Percentiles rank a stretch among this genome's conserved stretches.
phyloP scores from a whole-genome alignment of 2,329 filamentous ascomycete genomes.

The Fusarium brevicatenulatum region DNA sequence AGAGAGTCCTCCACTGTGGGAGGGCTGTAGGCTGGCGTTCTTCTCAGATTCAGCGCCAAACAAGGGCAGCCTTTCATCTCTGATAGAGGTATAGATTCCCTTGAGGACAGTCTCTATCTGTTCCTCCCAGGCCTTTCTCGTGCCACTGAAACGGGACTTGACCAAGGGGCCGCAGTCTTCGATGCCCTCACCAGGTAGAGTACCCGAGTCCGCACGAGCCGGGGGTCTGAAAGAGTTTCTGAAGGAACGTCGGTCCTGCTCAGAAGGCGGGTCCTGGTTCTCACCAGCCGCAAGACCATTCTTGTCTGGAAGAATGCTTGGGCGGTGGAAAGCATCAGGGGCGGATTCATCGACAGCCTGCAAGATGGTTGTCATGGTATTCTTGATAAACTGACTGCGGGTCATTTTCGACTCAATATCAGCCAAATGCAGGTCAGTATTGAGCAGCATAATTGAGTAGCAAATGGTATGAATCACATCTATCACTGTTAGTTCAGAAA shows the following conservation, averaged over 20 bases:
- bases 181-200: conserved; percentile 51
- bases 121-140: conserved; percentile 83
- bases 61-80: conserved; percentile 84
- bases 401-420: conserved; percentile 99
- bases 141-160: conserved; percentile 78
- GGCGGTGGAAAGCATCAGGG: conserved; percentile 71
- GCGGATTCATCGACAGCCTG: conserved; percentile 79
- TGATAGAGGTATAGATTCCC: conserved; percentile 90
- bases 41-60: conserved; percentile 73
- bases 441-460: conserved; percentile 93
- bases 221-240: conserved; percentile 63
- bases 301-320: conserved; percentile 64
- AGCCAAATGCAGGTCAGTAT: conserved; percentile 94
- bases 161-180: conserved; percentile 78
- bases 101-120: conserved; percentile 93
- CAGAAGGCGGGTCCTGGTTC: conserved; percentile 47
- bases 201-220: conserved; percentile 55
- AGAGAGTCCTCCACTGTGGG: conserved; percentile 73
- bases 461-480: conserved; percentile 98
- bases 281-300: conserved; percentile 48
- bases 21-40: conserved; percentile 50
- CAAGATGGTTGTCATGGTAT: conserved; percentile 90
- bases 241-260: conserved; percentile 54
- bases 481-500: conserved; percentile 52
- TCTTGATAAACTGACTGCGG: conserved; percentile 91